Evolutionary conservation across 148 eudicot species (phyloP), one percentile per base, ranked within the genome.

Genomic region (Chenopodium berlandieri): DNA sequence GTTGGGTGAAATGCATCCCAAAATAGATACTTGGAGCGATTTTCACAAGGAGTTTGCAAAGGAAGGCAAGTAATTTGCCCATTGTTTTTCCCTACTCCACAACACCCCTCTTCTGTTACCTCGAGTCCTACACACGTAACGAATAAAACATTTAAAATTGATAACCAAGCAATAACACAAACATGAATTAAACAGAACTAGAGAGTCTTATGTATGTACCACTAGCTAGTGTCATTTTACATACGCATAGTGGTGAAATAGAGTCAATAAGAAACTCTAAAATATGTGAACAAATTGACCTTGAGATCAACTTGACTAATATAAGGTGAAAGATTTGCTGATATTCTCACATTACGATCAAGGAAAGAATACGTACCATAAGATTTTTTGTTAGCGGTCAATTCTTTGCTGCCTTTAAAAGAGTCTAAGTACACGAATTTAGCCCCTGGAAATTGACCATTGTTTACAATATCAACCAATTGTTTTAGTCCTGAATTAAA

Each of bases 1-100:
- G 93, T 91, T 7, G 97, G 97, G 82, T 93, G 97, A 85, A 93
- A 93, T 0, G 94, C 93, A 68, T 93, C 97, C 97, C 94, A 93
- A 75, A 91, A 93, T 63, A 93, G n/a, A 81, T 92, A 91, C 79
- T 89, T 88, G n/a, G 67, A 32, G 10, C 95, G 89, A 71, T 94
- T 82, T 22, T 82, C 77, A 47, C 98, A 94, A n/a, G 97, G 88
- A 14, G 65, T 62, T 75, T 94, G 91, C 27, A 91, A 84, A 7
- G 98, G 98, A 23, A 94, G 92, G 46, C 98, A 94, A 70, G 98
- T 94, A 30, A 94, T 86, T 75, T 91, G 93, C 47, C 98, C 98
- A 54, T 94, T 94, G 90, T 92, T 91, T 85, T 85, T 91, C 54
- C 98, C 98, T 63, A 92, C 98, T 25, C 97, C 97, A 75, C 98